phyloP scores from a whole-genome alignment of 225 moss, liverwort and hornwort species.

The Pleurozium schreberi region DNA sequence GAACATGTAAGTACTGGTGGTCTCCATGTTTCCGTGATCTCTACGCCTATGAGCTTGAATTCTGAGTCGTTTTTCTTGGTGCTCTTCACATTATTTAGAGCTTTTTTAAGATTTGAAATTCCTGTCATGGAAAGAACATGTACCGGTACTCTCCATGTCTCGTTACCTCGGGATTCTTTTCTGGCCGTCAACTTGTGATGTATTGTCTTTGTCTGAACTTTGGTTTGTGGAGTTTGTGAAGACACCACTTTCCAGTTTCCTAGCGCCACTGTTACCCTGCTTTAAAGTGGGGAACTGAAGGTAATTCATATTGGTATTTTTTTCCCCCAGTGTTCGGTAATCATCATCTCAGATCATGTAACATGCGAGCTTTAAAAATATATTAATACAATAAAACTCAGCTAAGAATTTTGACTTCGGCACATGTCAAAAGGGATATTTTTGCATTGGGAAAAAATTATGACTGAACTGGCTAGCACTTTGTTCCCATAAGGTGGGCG shows the following conservation, averaged over 20 bases:
- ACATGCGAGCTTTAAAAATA: not conserved
- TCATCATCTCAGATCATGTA: not conserved
- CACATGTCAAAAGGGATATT: not conserved
- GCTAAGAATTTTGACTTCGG: not conserved
- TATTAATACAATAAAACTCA: too few relatives aligned
- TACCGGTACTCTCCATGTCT: not conserved
- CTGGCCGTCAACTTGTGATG: too few relatives aligned
- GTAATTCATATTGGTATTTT: not conserved
- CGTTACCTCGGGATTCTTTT: not conserved
- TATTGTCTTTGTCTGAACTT: not conserved
- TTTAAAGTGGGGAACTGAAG: too few relatives aligned
- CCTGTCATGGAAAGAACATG: not conserved
- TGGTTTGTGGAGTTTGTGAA: not conserved
- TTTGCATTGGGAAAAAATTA: not conserved
- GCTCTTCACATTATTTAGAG: not conserved
- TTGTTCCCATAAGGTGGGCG: not conserved
- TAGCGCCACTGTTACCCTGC: not conserved
- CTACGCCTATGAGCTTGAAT: not conserved
- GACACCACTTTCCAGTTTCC: not conserved
- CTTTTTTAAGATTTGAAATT: not conserved
- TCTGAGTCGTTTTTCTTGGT: not conserved
- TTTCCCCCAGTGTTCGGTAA: not conserved
- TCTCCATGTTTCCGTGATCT: not conserved
- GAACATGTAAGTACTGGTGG: not conserved
- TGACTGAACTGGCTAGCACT: not conserved